phyloP scores from a whole-genome alignment of 352 stramenopile species.

The Pythium grandisporangium region DNA sequence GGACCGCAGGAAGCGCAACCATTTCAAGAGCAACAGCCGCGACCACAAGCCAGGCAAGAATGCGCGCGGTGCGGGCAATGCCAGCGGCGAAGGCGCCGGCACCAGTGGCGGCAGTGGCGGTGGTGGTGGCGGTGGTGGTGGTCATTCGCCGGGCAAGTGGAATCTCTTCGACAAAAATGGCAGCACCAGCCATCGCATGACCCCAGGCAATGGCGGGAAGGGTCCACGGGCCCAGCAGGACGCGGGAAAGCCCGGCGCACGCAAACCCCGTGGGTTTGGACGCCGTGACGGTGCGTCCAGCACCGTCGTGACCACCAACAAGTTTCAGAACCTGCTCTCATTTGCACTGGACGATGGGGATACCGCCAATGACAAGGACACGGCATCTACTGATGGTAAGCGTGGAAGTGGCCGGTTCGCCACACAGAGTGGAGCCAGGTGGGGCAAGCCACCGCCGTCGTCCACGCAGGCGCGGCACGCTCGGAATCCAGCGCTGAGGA shows the following conservation, averaged over 20 bases:
- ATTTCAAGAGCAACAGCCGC: conserved; percentile 42
- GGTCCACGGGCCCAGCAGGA: background rate
- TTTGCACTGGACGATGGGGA: conserved; percentile 57
- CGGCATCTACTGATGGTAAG: background rate
- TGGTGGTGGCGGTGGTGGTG: conserved; percentile 1
- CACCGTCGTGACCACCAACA: conserved; percentile 58
- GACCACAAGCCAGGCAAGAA: conserved; percentile 17
- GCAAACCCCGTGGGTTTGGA: conserved; percentile 13
- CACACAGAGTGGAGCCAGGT: no score
- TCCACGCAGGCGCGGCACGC: conserved; percentile 7
- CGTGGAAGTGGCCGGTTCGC: no score
- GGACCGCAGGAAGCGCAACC: conserved; percentile 39
- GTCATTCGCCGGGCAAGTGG: conserved; percentile 15
- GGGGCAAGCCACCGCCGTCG: background rate
- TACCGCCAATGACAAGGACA: conserved; percentile 5
- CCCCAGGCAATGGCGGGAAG: background rate
- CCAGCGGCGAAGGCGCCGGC: conserved; percentile 5
- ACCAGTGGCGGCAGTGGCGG: conserved; percentile 1
- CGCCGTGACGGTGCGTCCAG: background rate
- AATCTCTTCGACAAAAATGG: conserved; percentile 15
- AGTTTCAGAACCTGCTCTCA: conserved; percentile 77
- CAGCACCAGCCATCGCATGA: conserved; percentile 3
- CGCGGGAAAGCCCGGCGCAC: conserved; percentile 5
- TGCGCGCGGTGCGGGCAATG: background rate
- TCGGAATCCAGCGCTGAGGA: conserved; percentile 1